Evolutionary conservation across 2,329 filamentous ascomycete species (phyloP), one percentile per base, ranked within the genome.

Genomic region (Scorias spongiosa): DNA sequence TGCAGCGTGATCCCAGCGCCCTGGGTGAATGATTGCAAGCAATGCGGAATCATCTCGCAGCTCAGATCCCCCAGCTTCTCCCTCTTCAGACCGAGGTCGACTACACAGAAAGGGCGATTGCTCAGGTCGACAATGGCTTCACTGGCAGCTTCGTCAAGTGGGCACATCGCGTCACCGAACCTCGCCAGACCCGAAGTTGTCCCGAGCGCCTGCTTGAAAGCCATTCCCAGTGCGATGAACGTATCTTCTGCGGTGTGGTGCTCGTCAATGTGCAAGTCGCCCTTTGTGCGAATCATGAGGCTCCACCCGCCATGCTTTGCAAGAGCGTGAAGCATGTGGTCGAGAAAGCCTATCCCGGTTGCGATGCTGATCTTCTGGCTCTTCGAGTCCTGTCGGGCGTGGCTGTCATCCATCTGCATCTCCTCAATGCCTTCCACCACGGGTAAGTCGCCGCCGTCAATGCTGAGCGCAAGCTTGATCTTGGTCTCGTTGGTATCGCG

Each of bases 401-500:
- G 91, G 20, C 51, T 44, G 49, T 55, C 51, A 8, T 81, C 72
- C 11, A 75, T 70, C 20, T 81, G 78, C 61, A 85, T 82, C 29
- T 29, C 46, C 15, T 39, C 42, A 29, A 42, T 45, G 26, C 42
- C 46, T 36, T 49, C 41, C 40, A 54, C 44, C 11, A 50, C 44
- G 20, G 63, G 53, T 29, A 78, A 64, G 37, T 71, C 72, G 57
- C 89, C 91, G 61, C 91, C 91, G 66, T 98, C 91, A 48, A 98
- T 76, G 67, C 91, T 94, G 55, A 98, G 74, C 34, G 85, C 84
- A 50, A 96, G 74, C 61, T 91, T 80, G 64, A 98, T 93, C 63
- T 93, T 94, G 61, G 91, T 98, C 71, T 98, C 91, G 69, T 96
- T 96, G 58, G 91, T 98, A 66, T 89, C 81, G 62, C 91, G 86